These are phyloP conservation scores for Penicillium sp. DNA, from an alignment of 2,329 filamentous ascomycete species.

Conservation along the genomic window DNA sequence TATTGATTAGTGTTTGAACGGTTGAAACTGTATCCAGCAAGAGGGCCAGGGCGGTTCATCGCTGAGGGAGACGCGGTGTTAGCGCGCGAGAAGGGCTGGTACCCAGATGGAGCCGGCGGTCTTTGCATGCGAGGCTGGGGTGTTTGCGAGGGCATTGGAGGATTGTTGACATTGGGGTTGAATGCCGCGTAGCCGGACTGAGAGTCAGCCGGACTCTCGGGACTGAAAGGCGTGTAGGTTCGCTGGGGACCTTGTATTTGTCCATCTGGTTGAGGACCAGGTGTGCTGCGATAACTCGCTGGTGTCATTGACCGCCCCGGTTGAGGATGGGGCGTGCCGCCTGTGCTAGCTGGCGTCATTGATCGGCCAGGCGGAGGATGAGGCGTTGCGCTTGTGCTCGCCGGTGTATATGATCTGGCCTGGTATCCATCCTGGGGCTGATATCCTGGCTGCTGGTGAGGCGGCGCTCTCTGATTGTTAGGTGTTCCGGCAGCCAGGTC, in stretches of 20 bases:
- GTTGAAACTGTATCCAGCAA: conserved; percentile 33
- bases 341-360: conserved; percentile 22
- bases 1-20: conserved; percentile 32
- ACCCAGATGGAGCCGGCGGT: conserved; percentile 21
- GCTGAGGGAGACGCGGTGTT: conserved; percentile 31
- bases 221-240: conserved; percentile 21
- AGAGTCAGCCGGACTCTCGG: conserved; percentile 18
- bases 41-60: conserved; percentile 31
- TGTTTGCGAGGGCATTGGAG: conserved; percentile 20
- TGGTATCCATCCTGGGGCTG: conserved; percentile 13
- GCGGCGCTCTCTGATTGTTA: conserved; percentile 9
- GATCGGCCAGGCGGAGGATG: conserved; percentile 7
- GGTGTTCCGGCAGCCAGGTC: conserved; percentile 21
- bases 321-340: conserved; percentile 12
- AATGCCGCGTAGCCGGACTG: conserved; percentile 32
- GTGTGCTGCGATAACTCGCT: conserved; percentile 22
- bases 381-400: conserved; percentile 5
- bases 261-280: conserved; percentile 16
- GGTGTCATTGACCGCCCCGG: conserved; percentile 22
- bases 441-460: conserved; percentile 23
- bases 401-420: conserved; percentile 27
- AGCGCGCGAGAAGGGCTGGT: conserved; percentile 29
- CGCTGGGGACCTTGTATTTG: conserved; percentile 17
- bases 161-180: conserved; percentile 15
- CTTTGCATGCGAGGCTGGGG: conserved; percentile 17